Conservation (phyloP, 2,329 filamentous ascomycete genomes). For the Talaromyces sp. region DNA sequence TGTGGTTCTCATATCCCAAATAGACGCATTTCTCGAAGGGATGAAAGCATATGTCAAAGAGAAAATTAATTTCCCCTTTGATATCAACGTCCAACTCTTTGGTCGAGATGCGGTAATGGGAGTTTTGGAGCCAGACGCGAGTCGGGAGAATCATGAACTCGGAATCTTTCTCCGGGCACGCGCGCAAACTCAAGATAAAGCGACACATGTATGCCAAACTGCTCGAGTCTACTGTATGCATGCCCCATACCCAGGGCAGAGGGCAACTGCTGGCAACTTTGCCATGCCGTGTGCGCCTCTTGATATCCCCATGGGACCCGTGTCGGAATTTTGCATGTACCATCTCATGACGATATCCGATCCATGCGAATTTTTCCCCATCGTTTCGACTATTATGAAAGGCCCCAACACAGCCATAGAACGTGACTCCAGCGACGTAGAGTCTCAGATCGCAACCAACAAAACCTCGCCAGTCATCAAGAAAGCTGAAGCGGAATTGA, state of each 20-base stretch:
- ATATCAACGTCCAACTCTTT: not conserved
- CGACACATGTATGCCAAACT: not conserved
- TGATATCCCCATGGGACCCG: not conserved
- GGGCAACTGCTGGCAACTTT: constrained; percentile 3
- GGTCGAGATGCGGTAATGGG: not conserved
- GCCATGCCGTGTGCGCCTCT: constrained; percentile 1
- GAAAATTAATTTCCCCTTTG: not conserved
- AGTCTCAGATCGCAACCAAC: not conserved
- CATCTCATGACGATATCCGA: constrained; percentile 1
- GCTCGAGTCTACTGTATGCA: constrained; percentile 3
- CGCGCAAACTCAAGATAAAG: constrained; percentile 2
- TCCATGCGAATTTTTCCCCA: not conserved
- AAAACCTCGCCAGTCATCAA: not conserved
- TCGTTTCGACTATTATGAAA: not conserved
- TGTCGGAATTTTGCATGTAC: constrained; percentile 4
- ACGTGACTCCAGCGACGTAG: not conserved
- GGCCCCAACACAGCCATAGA: not conserved
- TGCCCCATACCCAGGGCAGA: not conserved
- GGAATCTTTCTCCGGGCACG: not conserved
- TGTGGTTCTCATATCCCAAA: not conserved
- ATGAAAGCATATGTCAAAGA: not conserved
- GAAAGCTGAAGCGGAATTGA: not conserved
- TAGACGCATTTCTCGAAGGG: not conserved
- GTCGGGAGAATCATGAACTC: not conserved
- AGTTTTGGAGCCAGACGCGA: not conserved